Evolutionary conservation across 2,329 filamentous ascomycete species (phyloP), one percentile per base, ranked within the genome.

Genomic region (Hymenoscyphus scutula): DNA sequence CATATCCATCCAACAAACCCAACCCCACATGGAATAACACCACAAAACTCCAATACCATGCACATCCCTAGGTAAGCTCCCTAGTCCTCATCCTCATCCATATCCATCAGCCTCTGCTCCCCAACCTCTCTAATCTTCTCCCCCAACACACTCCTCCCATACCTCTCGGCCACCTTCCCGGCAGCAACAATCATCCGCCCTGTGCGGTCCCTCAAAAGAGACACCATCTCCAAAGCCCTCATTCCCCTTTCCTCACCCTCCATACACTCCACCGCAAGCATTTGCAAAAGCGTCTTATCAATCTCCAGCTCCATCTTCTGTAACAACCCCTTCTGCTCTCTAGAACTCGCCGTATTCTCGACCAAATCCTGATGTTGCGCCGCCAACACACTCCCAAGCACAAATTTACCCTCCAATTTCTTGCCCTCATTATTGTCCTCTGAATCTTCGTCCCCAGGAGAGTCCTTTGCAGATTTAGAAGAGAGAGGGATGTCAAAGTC

Each of bases 101-200:
- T 72, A 29, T 56, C 67, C 45, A 53, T 58, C 32, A 70, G 37
- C 62, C 67, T 65, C 41, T 57, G 81, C 80, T 97, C 93, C 0
- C 88, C 92, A 70, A 95, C 71, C 74, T 96, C 91, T 58, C 88
- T 83, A 72, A 99, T 98, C 84, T 98, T 98, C 72, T 94, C 91
- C 51, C 89, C 89, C 69, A 99, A 77, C 29, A 97, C 84, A 48
- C 84, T 83, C 64, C 90, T 82, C 10, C 90, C 90, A 78, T 96
- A 99, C 69, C 94, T 82, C 73, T 89, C 86, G 8, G 95, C 95
- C 57, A 99, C 86, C 82, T 96, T 97, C 62, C 87, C 86, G 1
- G 95, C 95, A 4, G 94, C 90, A 75, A 97, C 92, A 62, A 97
- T 77, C 91, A 97, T 97, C 75, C 90, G 89, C 19, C 94, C 94